Evolutionary conservation across 2,329 filamentous ascomycete genomes (phyloP).

Genomic region (Curvularia eragrostidis): DNA sequence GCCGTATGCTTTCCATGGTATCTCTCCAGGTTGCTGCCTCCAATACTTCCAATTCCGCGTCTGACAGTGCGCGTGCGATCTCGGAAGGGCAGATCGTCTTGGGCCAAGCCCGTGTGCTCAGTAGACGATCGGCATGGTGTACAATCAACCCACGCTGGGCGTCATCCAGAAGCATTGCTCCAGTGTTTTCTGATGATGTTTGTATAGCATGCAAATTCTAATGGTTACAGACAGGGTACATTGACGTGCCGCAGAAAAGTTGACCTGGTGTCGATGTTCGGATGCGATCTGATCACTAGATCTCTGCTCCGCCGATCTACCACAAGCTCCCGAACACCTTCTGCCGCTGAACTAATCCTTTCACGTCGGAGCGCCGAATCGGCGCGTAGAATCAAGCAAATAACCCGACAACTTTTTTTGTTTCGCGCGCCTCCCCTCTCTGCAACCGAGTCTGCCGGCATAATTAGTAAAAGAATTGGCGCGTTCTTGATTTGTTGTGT

Average conservation of each 20-base stretch:
- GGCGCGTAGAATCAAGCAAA: constrained; percentile 27
- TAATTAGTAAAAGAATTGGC: constrained; percentile 17
- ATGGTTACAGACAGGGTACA: background rate
- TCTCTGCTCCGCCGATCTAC: constrained; percentile 24
- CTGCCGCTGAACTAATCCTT: constrained; percentile 21
- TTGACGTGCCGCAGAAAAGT: constrained; percentile 2
- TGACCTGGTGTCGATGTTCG: constrained; percentile 4
- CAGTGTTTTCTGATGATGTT: background rate
- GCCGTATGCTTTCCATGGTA: constrained; percentile 55
- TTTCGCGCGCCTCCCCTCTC: constrained; percentile 20
- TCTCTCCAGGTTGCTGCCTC: constrained; percentile 53
- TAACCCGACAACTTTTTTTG: constrained; percentile 12
- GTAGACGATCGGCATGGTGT: constrained; percentile 35
- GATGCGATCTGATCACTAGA: constrained; percentile 24
- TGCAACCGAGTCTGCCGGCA: constrained; percentile 31
- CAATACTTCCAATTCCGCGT: constrained; percentile 46
- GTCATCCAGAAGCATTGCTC: constrained; percentile 29
- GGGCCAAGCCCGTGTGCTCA: constrained; percentile 48
- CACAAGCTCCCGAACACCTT: constrained; percentile 19
- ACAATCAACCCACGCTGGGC: constrained; percentile 24
- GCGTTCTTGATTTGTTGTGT: constrained; percentile 16
- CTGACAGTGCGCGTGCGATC: constrained; percentile 55
- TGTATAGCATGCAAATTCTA: background rate
- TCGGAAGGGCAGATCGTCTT: constrained; percentile 63
- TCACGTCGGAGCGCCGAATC: constrained; percentile 40